Evolutionary conservation across 371 early-diverging fungal genomes (phyloP).

Genomic region (Catenaria anguillulae): DNA sequence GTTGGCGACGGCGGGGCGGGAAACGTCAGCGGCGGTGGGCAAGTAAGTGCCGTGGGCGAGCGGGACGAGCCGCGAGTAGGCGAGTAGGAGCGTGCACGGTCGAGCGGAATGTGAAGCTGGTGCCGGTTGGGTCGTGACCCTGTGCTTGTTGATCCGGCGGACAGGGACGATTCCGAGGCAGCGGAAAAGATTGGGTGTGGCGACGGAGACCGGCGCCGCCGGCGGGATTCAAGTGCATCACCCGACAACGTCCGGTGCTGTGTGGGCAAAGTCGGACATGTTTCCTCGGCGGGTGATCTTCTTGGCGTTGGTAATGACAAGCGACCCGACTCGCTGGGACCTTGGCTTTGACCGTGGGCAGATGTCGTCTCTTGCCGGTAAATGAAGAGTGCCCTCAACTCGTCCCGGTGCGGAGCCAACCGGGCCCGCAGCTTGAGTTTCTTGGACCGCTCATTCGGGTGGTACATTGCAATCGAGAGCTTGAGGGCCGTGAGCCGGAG

Average conservation of each 20-base stretch:
- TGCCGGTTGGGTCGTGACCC: too few species aligned
- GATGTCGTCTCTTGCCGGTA: background rate
- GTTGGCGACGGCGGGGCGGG: background rate
- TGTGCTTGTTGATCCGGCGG: too few species aligned
- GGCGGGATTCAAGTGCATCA: background rate
- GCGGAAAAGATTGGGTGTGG: background rate
- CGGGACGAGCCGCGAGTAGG: background rate
- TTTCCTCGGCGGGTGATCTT: too few species aligned
- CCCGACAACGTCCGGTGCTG: background rate
- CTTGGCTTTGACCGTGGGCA: background rate
- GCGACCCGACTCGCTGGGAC: too few species aligned
- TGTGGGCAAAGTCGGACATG: too few species aligned
- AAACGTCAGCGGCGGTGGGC: background rate
- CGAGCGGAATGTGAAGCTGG: background rate
- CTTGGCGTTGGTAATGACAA: too few species aligned
- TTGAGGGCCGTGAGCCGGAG: background rate
- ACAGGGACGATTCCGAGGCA: too few species aligned
- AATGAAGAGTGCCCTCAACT: background rate
- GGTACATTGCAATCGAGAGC: background rate
- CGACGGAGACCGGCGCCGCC: background rate
- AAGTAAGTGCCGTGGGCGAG: background rate
- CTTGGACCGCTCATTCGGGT: background rate
- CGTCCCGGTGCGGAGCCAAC: background rate
- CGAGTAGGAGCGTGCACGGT: background rate
- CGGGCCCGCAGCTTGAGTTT: too few species aligned